Evolutionary conservation across 73 alveolate species (phyloP).

Genomic region (Stentor roeselii): DNA sequence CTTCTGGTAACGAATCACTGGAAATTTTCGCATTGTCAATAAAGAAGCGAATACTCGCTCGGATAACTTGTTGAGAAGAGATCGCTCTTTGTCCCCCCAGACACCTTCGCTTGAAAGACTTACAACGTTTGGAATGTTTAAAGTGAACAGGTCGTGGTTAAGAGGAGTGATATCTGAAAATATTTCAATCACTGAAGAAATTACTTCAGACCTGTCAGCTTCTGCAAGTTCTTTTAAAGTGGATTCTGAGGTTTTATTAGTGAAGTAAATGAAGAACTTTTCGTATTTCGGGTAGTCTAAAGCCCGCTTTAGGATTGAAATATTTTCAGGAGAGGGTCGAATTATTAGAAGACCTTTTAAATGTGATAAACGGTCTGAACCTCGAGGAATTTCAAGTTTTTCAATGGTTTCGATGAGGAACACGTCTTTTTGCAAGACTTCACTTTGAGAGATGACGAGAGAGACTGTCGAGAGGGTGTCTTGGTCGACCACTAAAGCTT

Average conservation of each 20-base stretch:
- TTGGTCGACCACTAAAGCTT: conserved; percentile 74
- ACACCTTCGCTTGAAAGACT: conserved; percentile 39
- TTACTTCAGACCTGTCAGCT: conserved; percentile 82
- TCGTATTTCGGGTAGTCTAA: conserved; percentile 62
- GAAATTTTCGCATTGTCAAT: conserved; percentile 41
- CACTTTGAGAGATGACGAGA: conserved; percentile 60
- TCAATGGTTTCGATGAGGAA: conserved; percentile 77
- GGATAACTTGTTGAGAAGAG: conserved; percentile 43
- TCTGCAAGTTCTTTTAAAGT: conserved; percentile 75
- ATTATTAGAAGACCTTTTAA: conserved; percentile 68
- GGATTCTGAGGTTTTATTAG: conserved; percentile 70
- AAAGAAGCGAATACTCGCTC: conserved; percentile 51
- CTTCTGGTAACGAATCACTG: conserved; percentile 46
- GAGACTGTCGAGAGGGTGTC: conserved; percentile 79
- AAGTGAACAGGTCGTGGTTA: conserved; percentile 69
- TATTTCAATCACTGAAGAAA: conserved; percentile 61
- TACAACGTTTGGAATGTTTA: conserved; percentile 58
- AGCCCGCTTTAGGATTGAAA: conserved; percentile 46
- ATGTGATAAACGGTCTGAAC: conserved; percentile 57
- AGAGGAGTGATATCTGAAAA: conserved; percentile 43
- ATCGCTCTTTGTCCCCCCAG: conserved; percentile 53
- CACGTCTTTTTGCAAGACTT: conserved; percentile 68
- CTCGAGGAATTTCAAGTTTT: conserved; percentile 39
- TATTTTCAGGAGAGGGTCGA: conserved; percentile 60
- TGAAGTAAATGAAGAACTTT: conserved; percentile 78